Percentiles rank a stretch among this genome's conserved stretches.
These are phyloP conservation scores for Phytophthora megakarya DNA, from an alignment of 352 stramenopile genomes.

Conservation along the genomic window DNA sequence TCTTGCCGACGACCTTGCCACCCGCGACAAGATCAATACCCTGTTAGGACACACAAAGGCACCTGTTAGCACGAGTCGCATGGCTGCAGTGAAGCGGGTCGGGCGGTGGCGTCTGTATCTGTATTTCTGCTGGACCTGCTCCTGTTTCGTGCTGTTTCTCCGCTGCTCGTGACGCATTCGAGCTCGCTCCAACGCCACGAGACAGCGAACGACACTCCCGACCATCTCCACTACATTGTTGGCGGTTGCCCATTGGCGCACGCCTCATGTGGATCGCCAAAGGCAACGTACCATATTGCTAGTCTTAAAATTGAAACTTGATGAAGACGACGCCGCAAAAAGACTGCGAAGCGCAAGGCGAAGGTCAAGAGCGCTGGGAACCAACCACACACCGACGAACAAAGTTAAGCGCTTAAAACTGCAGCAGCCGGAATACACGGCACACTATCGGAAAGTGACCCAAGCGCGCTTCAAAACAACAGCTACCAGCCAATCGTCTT, in stretches of 20 bases:
- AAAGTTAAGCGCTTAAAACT: conserved; percentile 33
- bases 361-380: conserved; percentile 33
- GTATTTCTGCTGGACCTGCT: conserved; percentile 24
- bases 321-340: conserved; percentile 80
- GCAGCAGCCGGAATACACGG: not conserved
- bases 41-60: conserved; percentile 47
- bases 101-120: not conserved
- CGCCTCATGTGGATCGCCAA: conserved; percentile 12
- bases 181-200: not conserved
- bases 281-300: conserved; percentile 80
- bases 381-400: conserved; percentile 26
- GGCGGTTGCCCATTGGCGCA: conserved; percentile 1
- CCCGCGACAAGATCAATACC: conserved; percentile 99
- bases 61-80: conserved; percentile 28
- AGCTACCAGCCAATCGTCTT: conserved; percentile 29
- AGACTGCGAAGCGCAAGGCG: conserved; percentile 48
- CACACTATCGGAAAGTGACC: conserved; percentile 16
- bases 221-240: conserved; percentile 1
- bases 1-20: conserved; percentile 98
- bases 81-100: conserved; percentile 2
- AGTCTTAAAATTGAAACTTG: conserved; percentile 89
- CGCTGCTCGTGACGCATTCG: conserved; percentile 1
- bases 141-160: not conserved
- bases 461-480: conserved; percentile 34
- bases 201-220: not conserved